These are phyloP conservation scores for Gentiana straminea DNA, from an alignment of 257 asterid species.

Conservation along the genomic window DNA sequence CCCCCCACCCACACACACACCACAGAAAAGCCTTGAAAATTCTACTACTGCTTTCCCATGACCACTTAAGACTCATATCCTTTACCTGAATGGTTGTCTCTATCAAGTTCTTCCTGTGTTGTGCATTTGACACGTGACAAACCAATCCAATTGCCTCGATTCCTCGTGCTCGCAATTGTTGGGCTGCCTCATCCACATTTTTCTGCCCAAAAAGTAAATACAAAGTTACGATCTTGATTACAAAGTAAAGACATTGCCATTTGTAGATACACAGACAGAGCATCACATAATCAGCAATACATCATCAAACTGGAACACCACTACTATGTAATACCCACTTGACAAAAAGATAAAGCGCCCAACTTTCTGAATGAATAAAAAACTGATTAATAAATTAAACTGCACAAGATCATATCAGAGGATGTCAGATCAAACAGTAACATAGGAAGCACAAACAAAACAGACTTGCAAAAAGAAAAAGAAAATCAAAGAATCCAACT, in stretches of 20 bases:
- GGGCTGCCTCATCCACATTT: conserved; percentile 82
- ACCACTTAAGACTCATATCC: neutral
- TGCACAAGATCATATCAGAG: neutral
- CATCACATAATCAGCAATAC: neutral
- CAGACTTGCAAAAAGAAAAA: neutral
- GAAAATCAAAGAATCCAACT: too few species aligned
- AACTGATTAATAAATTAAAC: neutral
- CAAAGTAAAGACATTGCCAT: too few species aligned
- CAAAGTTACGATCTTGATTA: too few species aligned
- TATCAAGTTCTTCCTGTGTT: conserved; percentile 68
- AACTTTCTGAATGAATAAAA: neutral
- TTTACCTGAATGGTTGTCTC: conserved; percentile 62
- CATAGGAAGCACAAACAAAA: too few species aligned
- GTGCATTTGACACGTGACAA: conserved; percentile 74
- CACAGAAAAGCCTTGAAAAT: neutral
- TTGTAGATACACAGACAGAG: too few species aligned
- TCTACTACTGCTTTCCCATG: neutral
- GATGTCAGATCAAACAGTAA: too few species aligned
- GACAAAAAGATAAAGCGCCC: neutral
- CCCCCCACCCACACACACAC: conserved; percentile 1
- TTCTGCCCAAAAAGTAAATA: conserved; percentile 33
- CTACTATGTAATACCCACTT: too few species aligned
- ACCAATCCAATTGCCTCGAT: conserved; percentile 61
- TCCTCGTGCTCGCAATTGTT: conserved; percentile 45
- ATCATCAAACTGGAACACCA: neutral